Base-by-base conservation (phyloP, 225 moss, liverwort and hornwort genomes). In the Polytrichum formosum region DNA sequence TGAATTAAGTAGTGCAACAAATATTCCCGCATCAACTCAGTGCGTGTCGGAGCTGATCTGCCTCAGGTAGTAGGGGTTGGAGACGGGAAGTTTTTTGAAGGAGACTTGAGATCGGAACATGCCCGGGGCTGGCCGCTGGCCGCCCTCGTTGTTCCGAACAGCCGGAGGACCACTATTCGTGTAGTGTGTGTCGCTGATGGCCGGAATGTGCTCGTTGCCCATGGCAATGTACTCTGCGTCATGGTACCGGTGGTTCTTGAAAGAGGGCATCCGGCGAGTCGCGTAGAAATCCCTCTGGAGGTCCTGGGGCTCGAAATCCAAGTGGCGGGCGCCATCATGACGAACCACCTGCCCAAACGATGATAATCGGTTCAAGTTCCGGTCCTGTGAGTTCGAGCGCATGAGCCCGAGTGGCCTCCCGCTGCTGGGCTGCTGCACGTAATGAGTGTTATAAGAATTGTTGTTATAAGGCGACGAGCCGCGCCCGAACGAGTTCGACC, bases 401-500 rank as follows among this genome's bases (percentile, higher is more conserved):
- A 71, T 77, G 2, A 77, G 21, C 13, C 33, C 21, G 5, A 28
- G 16, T 33, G 30, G 33, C 13, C 46, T 13, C 2, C 46, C 46
- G 3, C 46, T 2, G 46, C 46, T 3, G 46, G 46, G 46, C 46
- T 46, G 37, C 37, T 37, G 46, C 46, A 46, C 2, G 46, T 46
- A 4, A 46, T 46, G 13, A 13, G 46, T 46, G 46, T 13, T 46
- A 1, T 46, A 46, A 46, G 46, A 46, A 16, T 46, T 46, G 2
- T 16, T 46, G 46, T 46, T 16, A 16, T 46, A 46, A 16, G 46
- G 46, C 4, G 16, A 46, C 0, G 46, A 46, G 46, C 46, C 46
- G 4, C 85, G 81, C 10, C 86, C 86, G 59, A 82, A 82, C 4
- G 82, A 82, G 56, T 80, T 74, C 0, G 79, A 2, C 7, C 85